Base-by-base conservation (phyloP, 192 early-diverging fungal genomes). In the Coemansia sp. region DNA sequence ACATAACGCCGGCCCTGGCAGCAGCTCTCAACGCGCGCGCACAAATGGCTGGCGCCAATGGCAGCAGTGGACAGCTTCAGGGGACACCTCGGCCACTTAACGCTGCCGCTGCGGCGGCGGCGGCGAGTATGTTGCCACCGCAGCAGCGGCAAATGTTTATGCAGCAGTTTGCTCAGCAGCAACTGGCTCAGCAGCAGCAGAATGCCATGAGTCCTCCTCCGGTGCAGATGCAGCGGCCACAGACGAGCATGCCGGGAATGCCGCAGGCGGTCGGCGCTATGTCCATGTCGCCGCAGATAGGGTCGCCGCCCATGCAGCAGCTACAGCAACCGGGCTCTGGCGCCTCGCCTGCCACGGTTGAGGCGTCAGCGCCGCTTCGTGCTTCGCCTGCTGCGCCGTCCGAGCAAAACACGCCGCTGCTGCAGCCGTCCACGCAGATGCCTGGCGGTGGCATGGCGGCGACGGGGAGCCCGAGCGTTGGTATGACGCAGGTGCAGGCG, bases 91-190 rank as follows among this genome's bases (percentile, higher is more conserved):
- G 73, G 26, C 73, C 73, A 7, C 52, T 63, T 8, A 70, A 76
- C 57, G 57, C 61, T 1, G 61, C 65, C 12, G 18, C 50, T 14
- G 72, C 77, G 1, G 65, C 69, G 1, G 72, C 77, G 1, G 65
- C 69, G 1, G 70, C 75, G 14, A 69, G 43, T 18, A 66, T 68
- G 65, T 55, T 77, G 34, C 66, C 69, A 25, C 75, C 75, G 14
- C 77, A 79, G n/a, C 77, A 79, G 53, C 65, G 66, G n/a, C 77
- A 79, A 52, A 47, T 74, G 50, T 25, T 74, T 20, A 42, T 73
- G 25, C 77, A 79, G 63, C 71, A 74, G 18, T 33, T 74, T n/a
- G 71, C 72, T 1, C 63, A 69, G 64, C 77, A 79, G 52, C 69
- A 72, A 43, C 69, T 26, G 8, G 66, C 68, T 52, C 70, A 69